phyloP scores from a whole-genome alignment of 2,329 filamentous ascomycete genomes.

The Venturia asperata region DNA sequence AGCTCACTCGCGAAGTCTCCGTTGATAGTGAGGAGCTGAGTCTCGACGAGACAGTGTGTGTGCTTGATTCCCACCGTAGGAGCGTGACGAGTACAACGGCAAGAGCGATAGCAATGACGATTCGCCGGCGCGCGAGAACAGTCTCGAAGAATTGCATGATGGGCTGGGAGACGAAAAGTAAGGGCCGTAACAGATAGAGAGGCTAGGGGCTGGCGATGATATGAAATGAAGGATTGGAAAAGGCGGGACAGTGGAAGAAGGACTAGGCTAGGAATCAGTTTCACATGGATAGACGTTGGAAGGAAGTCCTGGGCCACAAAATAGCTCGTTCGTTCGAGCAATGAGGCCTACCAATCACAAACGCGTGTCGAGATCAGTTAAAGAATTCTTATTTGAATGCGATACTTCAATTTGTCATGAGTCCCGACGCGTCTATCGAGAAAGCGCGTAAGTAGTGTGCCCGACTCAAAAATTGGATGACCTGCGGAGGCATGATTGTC shows the following conservation, averaged over 20 bases:
- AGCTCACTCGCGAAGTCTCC: not conserved
- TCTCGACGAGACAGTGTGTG: not conserved
- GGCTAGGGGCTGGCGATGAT: not conserved
- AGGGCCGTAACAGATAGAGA: not conserved
- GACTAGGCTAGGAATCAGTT: not conserved
- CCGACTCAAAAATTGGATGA: not conserved
- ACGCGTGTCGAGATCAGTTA: not conserved
- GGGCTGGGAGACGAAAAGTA: not conserved
- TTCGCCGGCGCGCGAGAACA: not conserved
- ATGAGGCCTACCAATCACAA: not conserved
- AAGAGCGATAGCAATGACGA: conserved; percentile 2
- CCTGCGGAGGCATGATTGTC: not conserved
- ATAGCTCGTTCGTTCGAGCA: not conserved
- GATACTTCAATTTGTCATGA: not conserved
- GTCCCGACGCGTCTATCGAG: not conserved
- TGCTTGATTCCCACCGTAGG: not conserved
- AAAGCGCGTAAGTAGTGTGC: not conserved
- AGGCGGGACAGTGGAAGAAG: not conserved
- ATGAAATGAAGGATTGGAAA: not conserved
- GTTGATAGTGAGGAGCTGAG: not conserved
- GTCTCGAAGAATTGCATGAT: conserved; percentile 7
- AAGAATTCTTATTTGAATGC: not conserved
- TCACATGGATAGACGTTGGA: not conserved
- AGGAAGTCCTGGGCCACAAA: not conserved
- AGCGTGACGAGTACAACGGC: not conserved